These are phyloP conservation scores for Toxicodendron radicans DNA, from an alignment of 345 rosid genomes.

Conservation along the genomic window DNA sequence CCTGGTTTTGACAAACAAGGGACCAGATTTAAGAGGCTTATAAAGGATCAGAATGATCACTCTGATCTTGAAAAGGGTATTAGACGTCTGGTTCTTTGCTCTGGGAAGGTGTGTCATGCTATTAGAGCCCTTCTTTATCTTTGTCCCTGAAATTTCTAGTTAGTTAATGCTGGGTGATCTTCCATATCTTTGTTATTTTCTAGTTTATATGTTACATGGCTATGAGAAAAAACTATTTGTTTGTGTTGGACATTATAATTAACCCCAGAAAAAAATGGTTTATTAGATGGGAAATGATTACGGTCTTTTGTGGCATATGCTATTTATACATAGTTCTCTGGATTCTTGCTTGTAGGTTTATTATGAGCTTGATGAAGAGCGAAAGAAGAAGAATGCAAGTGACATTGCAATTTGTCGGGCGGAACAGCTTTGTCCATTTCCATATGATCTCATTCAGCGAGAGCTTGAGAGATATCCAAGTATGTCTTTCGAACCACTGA, in stretches of 20 bases:
- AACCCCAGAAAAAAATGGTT: not conserved
- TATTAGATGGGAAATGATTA: not conserved
- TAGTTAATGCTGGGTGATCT: slow-evolving; percentile 1
- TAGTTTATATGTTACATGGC: not conserved
- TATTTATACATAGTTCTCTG: slow-evolving; percentile 5
- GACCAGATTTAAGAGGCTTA: slow-evolving; percentile 86
- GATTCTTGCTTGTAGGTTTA: slow-evolving; percentile 38
- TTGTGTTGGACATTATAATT: not conserved
- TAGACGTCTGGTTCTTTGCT: slow-evolving; percentile 84
- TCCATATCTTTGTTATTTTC: not conserved
- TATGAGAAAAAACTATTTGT: not conserved
- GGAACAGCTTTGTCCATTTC: slow-evolving; percentile 83
- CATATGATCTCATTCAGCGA: slow-evolving; percentile 74
- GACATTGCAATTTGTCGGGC: slow-evolving; percentile 83
- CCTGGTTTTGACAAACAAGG: slow-evolving; percentile 98
- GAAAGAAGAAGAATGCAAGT: slow-evolving; percentile 43
- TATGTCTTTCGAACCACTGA: slow-evolving; percentile 24
- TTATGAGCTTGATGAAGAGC: slow-evolving; percentile 73
- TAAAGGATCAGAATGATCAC: slow-evolving; percentile 84
- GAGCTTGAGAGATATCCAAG: slow-evolving; percentile 82
- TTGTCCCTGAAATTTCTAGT: not conserved
- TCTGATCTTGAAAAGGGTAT: slow-evolving; percentile 84
- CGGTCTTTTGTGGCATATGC: not conserved
- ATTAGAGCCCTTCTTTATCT: not conserved
- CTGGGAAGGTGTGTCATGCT: slow-evolving; percentile 68